Conservation (phyloP, 2,329 filamentous ascomycete genomes). For the Fusarium sp. region DNA sequence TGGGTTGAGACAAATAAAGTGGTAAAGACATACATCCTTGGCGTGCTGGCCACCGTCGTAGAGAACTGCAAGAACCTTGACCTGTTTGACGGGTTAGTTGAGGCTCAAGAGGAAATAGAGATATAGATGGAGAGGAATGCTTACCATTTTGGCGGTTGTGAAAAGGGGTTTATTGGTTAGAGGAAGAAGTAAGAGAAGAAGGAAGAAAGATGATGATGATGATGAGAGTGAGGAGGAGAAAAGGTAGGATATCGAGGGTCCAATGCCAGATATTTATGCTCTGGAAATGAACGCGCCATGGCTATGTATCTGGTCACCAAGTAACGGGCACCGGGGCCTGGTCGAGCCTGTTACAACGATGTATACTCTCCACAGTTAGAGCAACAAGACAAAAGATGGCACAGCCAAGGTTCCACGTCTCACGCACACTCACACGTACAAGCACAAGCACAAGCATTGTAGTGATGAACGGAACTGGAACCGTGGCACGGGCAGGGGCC, state of each 20-base stretch:
- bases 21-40: conserved; percentile 70
- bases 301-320: conserved; percentile 18
- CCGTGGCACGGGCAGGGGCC: conserved; percentile 26
- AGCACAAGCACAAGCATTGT: neutral
- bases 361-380: conserved; percentile 1
- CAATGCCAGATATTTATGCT: conserved; percentile 43
- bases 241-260: conserved; percentile 22
- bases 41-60: conserved; percentile 94
- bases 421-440: conserved; percentile 7
- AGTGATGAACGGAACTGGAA: conserved; percentile 28
- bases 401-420: conserved; percentile 37
- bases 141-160: conserved; percentile 44
- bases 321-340: conserved; percentile 19
- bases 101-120: conserved; percentile 9
- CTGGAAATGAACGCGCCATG: conserved; percentile 20
- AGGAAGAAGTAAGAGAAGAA: conserved; percentile 28
- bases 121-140: conserved; percentile 6
- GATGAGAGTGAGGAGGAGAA: conserved; percentile 32
- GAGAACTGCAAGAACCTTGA: conserved; percentile 93
- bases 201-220: conserved; percentile 29
- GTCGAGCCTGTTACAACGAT: conserved; percentile 24
- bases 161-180: conserved; percentile 20
- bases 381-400: neutral
- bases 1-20: neutral
- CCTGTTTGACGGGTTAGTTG: conserved; percentile 62